These are phyloP conservation scores for Suillus placidus DNA, from an alignment of 768 basidiomycete species.

Conservation along the genomic window DNA sequence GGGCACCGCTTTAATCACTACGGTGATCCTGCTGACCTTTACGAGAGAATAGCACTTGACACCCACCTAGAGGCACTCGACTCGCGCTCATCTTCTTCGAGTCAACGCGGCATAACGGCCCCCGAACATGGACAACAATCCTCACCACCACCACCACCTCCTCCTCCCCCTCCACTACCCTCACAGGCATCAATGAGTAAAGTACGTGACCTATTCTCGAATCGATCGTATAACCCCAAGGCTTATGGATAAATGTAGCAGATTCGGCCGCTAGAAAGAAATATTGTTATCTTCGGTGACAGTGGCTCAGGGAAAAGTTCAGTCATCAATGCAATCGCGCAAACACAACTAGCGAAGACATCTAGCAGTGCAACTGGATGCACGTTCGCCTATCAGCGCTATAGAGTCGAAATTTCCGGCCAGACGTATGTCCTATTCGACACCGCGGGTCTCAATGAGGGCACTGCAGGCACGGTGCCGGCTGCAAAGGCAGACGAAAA, in stretches of 20 bases:
- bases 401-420: constrained; percentile 7
- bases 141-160: background rate
- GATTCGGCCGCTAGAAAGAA: constrained; percentile 1
- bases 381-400: constrained; percentile 17
- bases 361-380: constrained; percentile 15
- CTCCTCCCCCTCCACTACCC: background rate
- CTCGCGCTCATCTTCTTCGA: background rate
- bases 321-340: background rate
- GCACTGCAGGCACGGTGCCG: constrained; percentile 13
- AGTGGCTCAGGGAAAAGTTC: background rate
- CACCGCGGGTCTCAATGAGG: constrained; percentile 42
- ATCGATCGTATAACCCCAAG: background rate
- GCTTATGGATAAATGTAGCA: background rate
- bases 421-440: constrained; percentile 31
- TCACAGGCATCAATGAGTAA: background rate
- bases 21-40: background rate
- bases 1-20: background rate
- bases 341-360: background rate
- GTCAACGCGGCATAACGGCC: background rate
- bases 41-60: background rate
- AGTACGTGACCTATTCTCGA: background rate
- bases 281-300: background rate
- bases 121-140: background rate
- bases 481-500: constrained; percentile 18
- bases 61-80: background rate